Base-by-base conservation (phyloP, 148 eudicot genomes). In the Drosera capensis region DNA sequence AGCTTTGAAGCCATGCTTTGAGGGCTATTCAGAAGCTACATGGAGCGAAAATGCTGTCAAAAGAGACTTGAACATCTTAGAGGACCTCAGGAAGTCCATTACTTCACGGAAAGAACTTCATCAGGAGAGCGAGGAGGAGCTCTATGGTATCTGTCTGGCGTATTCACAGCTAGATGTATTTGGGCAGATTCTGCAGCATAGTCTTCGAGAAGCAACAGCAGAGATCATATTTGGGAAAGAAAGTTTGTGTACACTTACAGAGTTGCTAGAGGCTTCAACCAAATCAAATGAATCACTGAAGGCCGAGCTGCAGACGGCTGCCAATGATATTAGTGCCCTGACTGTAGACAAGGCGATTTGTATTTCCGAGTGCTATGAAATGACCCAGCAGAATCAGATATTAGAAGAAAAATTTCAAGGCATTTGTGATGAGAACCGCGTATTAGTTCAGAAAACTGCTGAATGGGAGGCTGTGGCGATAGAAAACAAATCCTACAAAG, bases 41-140 rank as follows among this genome's bases (percentile, higher is more conserved):
- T 49, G 29, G 48, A 52, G 43, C 40, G 56, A 22, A 15, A 45
- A 42, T 15, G 57, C 41, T 30, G 51, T 31, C 52, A 42, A 39
- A 19, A 57, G 61, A 48, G 56, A 48, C 42, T 42, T 55, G 20
- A 45, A 59, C 45, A 34, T 78, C 43, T 52, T 74, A 37, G 93
- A 71, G 40, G 86, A 83, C 58, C 59, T 83, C 70, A 80, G 68
- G 51, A 64, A 63, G 43, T 80, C 96, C 39, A 65, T 80, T n/a
- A 47, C 30, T 29, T 56, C 57, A 57, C 97, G 76, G 60, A 79
- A 85, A 65, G 85, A 74, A 45, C 70, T 78, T 49, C 79, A 74
- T 50, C 67, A 62, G 50, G 85, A 76, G 60, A 73, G 76, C 43
- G 80, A 81, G 57, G 71, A 72, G 70, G 95, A 92, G 58, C 73